These are phyloP conservation scores for Flaveria trinervia DNA, from an alignment of 129 eudicot species.

Conservation along the genomic window DNA sequence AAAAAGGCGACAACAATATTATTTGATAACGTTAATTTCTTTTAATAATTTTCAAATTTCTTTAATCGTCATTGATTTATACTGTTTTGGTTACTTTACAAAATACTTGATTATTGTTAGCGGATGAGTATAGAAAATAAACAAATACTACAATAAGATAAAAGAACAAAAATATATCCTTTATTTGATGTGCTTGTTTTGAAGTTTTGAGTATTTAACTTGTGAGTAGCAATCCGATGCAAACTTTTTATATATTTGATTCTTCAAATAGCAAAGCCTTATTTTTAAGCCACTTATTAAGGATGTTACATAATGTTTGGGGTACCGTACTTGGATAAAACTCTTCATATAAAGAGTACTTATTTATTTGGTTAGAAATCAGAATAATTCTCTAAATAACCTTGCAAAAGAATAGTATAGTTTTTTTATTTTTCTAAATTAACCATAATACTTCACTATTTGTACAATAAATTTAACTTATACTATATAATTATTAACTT, in stretches of 20 bases:
- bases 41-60: neutral
- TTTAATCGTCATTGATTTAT: neutral
- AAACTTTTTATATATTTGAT: neutral
- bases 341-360: neutral
- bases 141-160: neutral
- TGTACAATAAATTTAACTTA: too few species aligned
- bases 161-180: neutral
- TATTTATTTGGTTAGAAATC: neutral
- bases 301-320: neutral
- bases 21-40: neutral
- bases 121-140: neutral
- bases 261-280: neutral
- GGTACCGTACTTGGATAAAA: neutral
- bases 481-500: too few species aligned
- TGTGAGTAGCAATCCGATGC: slow-evolving; percentile 9
- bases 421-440: too few species aligned
- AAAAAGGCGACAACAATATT: neutral
- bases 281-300: neutral
- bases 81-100: neutral
- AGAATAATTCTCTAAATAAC: neutral
- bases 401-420: too few species aligned
- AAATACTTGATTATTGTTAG: neutral
- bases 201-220: neutral
- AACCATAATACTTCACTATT: too few species aligned
- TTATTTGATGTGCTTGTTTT: neutral